phyloP scores from a whole-genome alignment of 2,329 filamentous ascomycete species.

The Fusarium phyllophilum region DNA sequence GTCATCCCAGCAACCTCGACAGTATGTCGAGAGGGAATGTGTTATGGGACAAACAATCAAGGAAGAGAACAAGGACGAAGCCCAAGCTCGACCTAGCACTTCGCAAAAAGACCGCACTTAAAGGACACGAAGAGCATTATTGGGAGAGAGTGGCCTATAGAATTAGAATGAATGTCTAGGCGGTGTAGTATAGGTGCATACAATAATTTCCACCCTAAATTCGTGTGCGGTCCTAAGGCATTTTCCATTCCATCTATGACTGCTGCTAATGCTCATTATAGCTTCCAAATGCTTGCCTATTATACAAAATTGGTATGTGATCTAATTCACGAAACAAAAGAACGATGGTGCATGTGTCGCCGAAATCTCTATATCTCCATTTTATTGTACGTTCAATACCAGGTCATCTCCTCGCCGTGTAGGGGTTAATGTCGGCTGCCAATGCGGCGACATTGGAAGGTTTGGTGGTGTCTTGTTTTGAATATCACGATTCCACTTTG shows the following conservation, averaged over 20 bases:
- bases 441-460: constrained; percentile 38
- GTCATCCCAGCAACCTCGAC: constrained; percentile 20
- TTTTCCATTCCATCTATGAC: constrained; percentile 34
- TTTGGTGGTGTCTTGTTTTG: constrained; percentile 19
- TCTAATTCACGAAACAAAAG: constrained; percentile 14
- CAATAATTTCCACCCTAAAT: constrained; percentile 29
- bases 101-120: constrained; percentile 6
- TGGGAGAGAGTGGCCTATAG: constrained; percentile 8
- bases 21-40: constrained; percentile 48
- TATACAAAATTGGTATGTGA: constrained; percentile 35
- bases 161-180: constrained; percentile 38
- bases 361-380: constrained; percentile 1
- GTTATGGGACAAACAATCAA: constrained; percentile 51
- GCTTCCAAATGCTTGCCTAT: constrained; percentile 32
- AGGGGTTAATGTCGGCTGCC: constrained; percentile 71
- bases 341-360: constrained; percentile 10
- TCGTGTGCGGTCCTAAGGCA: constrained; percentile 8
- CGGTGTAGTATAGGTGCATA: constrained; percentile 36
- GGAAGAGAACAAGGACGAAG: constrained; percentile 48
- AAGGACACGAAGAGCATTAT: neutral
- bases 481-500: constrained; percentile 33
- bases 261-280: constrained; percentile 39
- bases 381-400: constrained; percentile 64
- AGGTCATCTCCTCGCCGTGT: constrained; percentile 73
- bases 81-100: constrained; percentile 8